A percentile compares a stretch with the other conserved stretches of the same genome.
Conservation (phyloP, 1,284 basidiomycete species). For the Chondrostereum purpureum region DNA sequence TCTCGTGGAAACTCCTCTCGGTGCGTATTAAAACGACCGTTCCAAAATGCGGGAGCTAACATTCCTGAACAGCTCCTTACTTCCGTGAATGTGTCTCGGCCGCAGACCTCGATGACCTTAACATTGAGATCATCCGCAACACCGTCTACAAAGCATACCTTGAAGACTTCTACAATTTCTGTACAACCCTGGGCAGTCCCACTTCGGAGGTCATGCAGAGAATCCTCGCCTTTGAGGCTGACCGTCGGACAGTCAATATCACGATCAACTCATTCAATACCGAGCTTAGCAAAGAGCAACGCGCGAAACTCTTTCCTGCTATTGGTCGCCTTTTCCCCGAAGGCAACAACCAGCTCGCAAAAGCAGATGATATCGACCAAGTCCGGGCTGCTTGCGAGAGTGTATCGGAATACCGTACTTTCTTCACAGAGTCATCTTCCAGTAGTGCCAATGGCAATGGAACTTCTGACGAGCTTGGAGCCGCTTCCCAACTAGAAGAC, state of each 20-base stretch:
- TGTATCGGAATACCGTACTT: slow-evolving; percentile 84
- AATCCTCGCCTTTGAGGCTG: slow-evolving; percentile 94
- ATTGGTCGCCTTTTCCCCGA: slow-evolving; percentile 93
- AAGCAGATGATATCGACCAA: slow-evolving; percentile 94
- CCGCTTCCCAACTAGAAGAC: slow-evolving; percentile 79
- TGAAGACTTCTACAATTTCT: slow-evolving; percentile 93
- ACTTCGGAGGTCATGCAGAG: slow-evolving; percentile 87
- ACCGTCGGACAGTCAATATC: slow-evolving; percentile 95
- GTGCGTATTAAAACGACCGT: slow-evolving; percentile 53
- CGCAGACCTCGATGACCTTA: slow-evolving; percentile 95
- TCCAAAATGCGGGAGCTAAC: no score
- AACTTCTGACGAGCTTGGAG: slow-evolving; percentile 45
- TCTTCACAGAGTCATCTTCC: slow-evolving; percentile 67
- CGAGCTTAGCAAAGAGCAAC: slow-evolving; percentile 90
- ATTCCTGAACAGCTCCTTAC: slow-evolving; percentile 96
- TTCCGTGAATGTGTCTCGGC: slow-evolving; percentile 96
- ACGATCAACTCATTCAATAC: slow-evolving; percentile 99
- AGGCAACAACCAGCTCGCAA: slow-evolving; percentile 91
- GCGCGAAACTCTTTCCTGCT: slow-evolving; percentile 91
- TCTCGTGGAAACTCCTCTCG: slow-evolving; percentile 94
- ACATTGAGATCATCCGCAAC: slow-evolving; percentile 99
- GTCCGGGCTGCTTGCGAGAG: slow-evolving; percentile 86
- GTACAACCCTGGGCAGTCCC: slow-evolving; percentile 72
- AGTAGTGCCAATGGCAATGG: slow-evolving; percentile 22
- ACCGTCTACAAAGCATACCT: slow-evolving; percentile 99